Percentiles rank a stretch among this genome's conserved stretches.
Evolutionary conservation across 805 yeast genomes (phyloP).

Genomic region (Kazachstania bromeliacearum): DNA sequence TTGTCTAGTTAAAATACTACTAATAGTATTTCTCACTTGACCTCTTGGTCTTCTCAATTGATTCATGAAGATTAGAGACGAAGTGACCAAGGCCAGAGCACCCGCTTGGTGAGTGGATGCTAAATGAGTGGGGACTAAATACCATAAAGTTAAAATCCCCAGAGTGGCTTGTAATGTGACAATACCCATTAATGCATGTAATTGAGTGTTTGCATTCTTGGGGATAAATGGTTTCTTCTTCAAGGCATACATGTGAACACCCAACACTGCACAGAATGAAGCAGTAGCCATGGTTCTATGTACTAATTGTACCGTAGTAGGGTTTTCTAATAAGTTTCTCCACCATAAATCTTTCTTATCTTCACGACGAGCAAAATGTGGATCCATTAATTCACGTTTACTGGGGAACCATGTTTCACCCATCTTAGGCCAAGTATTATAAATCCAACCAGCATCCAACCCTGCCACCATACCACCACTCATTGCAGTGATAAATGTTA

Average conservation of each 20-base stretch:
- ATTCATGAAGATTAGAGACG: slow-evolving; percentile 54
- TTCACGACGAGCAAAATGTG: slow-evolving; percentile 54
- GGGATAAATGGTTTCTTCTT: slow-evolving; percentile 51
- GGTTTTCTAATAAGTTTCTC: slow-evolving; percentile 92
- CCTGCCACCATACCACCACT: slow-evolving; percentile 98
- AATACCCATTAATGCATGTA: slow-evolving; percentile 70
- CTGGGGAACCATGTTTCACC: slow-evolving; percentile 77
- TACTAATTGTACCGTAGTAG: slow-evolving; percentile 86
- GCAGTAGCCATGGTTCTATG: slow-evolving; percentile 81
- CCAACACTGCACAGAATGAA: slow-evolving; percentile 64
- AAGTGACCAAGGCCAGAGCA: slow-evolving; percentile 78
- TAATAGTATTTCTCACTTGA: slow-evolving; percentile 30
- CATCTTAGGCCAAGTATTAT: slow-evolving; percentile 95
- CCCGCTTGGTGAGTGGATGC: slow-evolving; percentile 98
- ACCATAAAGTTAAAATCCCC: slow-evolving; percentile 79
- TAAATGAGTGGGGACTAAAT: slow-evolving; percentile 82
- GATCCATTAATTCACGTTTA: slow-evolving; percentile 65
- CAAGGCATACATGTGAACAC: slow-evolving; percentile 58
- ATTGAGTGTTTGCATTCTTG: slow-evolving; percentile 41
- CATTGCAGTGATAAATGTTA: slow-evolving; percentile 87
- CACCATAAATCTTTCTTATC: slow-evolving; percentile 72
- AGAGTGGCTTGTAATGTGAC: slow-evolving; percentile 74
- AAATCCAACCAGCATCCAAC: slow-evolving; percentile 91
- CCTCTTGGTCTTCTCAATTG: slow-evolving; percentile 51
- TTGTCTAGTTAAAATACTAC: slow-evolving; percentile 13